A percentile compares a stretch with the other conserved stretches of the same genome.
Conservation (phyloP, 139 green algal genomes). For the Volvox reticuliferus region DNA sequence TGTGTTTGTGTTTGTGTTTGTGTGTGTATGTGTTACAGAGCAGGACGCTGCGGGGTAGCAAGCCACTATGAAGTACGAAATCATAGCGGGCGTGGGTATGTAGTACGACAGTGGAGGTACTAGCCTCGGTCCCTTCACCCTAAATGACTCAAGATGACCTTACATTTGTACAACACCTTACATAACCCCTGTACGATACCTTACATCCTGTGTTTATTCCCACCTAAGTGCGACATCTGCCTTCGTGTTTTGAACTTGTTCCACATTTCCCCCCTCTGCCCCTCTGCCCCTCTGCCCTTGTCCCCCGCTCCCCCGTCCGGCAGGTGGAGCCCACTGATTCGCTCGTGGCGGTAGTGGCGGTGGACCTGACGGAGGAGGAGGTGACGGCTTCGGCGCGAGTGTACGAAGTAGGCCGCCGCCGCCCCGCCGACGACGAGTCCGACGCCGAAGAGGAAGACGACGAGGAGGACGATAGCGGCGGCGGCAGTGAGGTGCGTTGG, state of each 20-base stretch:
- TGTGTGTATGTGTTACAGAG: neutral
- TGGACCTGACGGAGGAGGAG: slow-evolving; percentile 67
- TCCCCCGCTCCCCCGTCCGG: neutral
- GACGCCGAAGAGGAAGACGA: slow-evolving; percentile 59
- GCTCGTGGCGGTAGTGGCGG: slow-evolving; percentile 69
- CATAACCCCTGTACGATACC: too few relatives aligned
- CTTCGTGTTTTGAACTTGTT: neutral
- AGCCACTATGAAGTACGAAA: too few relatives aligned
- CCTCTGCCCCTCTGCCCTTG: too few relatives aligned
- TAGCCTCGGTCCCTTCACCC: too few relatives aligned
- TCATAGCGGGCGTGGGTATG: too few relatives aligned
- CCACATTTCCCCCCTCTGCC: neutral
- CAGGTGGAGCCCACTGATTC: slow-evolving; percentile 71
- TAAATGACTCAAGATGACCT: too few relatives aligned
- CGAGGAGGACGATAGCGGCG: slow-evolving; percentile 58
- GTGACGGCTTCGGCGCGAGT: slow-evolving; percentile 54
- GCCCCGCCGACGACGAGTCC: slow-evolving; percentile 34
- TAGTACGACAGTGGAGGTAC: too few relatives aligned
- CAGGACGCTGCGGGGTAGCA: too few relatives aligned
- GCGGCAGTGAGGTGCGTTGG: slow-evolving; percentile 19
- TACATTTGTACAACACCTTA: too few relatives aligned
- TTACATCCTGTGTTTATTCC: too few relatives aligned
- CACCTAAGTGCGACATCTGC: too few relatives aligned
- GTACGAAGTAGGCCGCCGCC: slow-evolving; percentile 72
- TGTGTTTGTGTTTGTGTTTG: too few relatives aligned